Conservation (phyloP, 257 asterid genomes). For the Paulownia fortunei region DNA sequence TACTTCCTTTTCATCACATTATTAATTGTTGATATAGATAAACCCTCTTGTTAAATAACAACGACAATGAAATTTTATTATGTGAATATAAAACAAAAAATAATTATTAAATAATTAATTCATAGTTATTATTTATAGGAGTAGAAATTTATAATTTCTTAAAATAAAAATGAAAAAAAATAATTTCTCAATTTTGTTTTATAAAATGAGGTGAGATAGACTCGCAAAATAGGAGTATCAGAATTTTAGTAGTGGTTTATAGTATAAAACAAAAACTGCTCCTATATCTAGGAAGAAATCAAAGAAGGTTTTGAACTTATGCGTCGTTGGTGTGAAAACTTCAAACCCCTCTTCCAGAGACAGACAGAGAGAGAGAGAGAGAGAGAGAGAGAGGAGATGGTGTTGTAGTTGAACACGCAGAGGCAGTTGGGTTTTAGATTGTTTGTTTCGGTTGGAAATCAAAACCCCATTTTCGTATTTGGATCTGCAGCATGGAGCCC, state of each 20-base stretch:
- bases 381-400: neutral
- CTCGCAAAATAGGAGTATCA: neutral
- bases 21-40: too few species aligned
- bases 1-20: too few species aligned
- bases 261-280: neutral
- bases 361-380: neutral
- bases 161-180: too few species aligned
- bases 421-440: neutral
- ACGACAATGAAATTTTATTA: too few species aligned
- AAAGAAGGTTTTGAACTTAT: slow-evolving; percentile 14
- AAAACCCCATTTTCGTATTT: slow-evolving; percentile 1
- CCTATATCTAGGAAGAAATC: neutral
- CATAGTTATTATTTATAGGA: too few species aligned
- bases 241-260: neutral
- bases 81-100: too few species aligned
- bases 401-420: neutral
- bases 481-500: slow-evolving; percentile 8
- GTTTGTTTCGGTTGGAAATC: slow-evolving; percentile 4
- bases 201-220: too few species aligned
- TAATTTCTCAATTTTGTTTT: too few species aligned
- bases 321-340: slow-evolving; percentile 3
- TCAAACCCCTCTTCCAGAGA: slow-evolving; percentile 25
- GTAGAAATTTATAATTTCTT: too few species aligned
- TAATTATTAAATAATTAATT: too few species aligned
- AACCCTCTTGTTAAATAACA: too few species aligned